These are phyloP conservation scores for Chaetomium sp. DNA, from an alignment of 2,329 filamentous ascomycete species.

Conservation along the genomic window DNA sequence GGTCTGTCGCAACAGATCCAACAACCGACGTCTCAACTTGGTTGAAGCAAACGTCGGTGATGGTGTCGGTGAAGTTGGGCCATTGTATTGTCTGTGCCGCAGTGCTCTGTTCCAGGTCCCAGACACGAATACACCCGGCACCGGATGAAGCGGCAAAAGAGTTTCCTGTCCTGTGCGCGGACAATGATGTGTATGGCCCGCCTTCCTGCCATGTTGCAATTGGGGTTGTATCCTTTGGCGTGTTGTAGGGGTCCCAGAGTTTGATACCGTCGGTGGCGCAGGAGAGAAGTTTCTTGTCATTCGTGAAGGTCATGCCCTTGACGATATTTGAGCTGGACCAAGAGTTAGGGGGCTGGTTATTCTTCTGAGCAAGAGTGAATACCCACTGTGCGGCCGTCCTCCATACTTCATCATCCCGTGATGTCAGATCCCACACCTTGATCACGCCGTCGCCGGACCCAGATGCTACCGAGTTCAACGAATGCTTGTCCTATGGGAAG, in stretches of 20 bases:
- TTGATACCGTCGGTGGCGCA: slow-evolving; percentile 86
- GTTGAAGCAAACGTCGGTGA: slow-evolving; percentile 84
- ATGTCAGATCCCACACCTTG: slow-evolving; percentile 62
- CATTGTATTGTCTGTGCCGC: slow-evolving; percentile 78
- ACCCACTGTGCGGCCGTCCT: slow-evolving; percentile 62
- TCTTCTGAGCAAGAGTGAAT: neutral
- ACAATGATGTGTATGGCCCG: slow-evolving; percentile 62
- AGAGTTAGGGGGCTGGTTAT: neutral
- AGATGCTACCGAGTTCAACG: slow-evolving; percentile 68
- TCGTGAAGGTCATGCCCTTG: slow-evolving; percentile 85
- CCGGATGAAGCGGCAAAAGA: slow-evolving; percentile 75
- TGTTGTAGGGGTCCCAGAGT: slow-evolving; percentile 83
- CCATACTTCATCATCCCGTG: slow-evolving; percentile 60
- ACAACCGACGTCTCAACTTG: slow-evolving; percentile 88
- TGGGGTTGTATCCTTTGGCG: slow-evolving; percentile 60
- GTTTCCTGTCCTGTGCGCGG: slow-evolving; percentile 69
- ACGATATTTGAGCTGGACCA: slow-evolving; percentile 66
- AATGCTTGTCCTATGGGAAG: slow-evolving; percentile 53
- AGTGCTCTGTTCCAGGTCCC: slow-evolving; percentile 65
- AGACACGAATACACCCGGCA: slow-evolving; percentile 81
- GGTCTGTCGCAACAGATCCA: slow-evolving; percentile 77
- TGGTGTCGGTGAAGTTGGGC: slow-evolving; percentile 86
- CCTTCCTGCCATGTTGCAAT: slow-evolving; percentile 78
- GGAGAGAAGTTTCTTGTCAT: slow-evolving; percentile 75
- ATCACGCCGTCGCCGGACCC: slow-evolving; percentile 88